These are phyloP conservation scores for Cercophora newfieldiana DNA, from an alignment of 495 filamentous ascomycete species.

Conservation along the genomic window DNA sequence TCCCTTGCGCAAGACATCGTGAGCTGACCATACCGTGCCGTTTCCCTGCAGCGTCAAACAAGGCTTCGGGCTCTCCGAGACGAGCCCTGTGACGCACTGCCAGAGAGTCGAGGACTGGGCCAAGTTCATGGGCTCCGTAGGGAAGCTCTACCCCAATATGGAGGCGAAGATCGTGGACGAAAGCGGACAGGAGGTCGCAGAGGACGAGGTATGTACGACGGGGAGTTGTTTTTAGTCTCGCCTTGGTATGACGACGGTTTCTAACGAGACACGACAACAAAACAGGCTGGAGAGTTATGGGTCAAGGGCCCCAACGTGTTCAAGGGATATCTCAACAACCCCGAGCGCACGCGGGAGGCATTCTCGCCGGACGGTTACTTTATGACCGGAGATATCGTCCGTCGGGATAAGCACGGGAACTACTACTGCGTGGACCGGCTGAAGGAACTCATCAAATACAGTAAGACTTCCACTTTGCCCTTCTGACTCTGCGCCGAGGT, in stretches of 20 bases:
- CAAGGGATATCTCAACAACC: slow-evolving; percentile 73
- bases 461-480: slow-evolving; percentile 29
- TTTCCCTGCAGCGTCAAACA: slow-evolving; percentile 58
- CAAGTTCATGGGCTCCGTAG: slow-evolving; percentile 74
- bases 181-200: slow-evolving; percentile 58
- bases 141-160: slow-evolving; percentile 77
- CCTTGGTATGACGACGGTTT: not conserved
- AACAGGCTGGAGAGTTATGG: slow-evolving; percentile 69
- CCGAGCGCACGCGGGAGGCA: slow-evolving; percentile 60
- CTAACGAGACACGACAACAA: not conserved
- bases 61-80: slow-evolving; percentile 59
- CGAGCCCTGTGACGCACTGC: slow-evolving; percentile 51
- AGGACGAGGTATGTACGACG: slow-evolving; percentile 37
- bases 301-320: slow-evolving; percentile 78
- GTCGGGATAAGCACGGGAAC: slow-evolving; percentile 57
- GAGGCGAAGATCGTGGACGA: slow-evolving; percentile 76
- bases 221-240: not conserved
- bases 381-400: slow-evolving; percentile 75
- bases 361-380: slow-evolving; percentile 77
- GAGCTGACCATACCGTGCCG: no score
- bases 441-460: slow-evolving; percentile 91
- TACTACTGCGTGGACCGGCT: slow-evolving; percentile 73
- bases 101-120: slow-evolving; percentile 79
- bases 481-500: not conserved
- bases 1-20: no score